These are phyloP conservation scores for Trichophyton mentagrophytes DNA, from an alignment of 2,329 filamentous ascomycete genomes.

Conservation along the genomic window DNA sequence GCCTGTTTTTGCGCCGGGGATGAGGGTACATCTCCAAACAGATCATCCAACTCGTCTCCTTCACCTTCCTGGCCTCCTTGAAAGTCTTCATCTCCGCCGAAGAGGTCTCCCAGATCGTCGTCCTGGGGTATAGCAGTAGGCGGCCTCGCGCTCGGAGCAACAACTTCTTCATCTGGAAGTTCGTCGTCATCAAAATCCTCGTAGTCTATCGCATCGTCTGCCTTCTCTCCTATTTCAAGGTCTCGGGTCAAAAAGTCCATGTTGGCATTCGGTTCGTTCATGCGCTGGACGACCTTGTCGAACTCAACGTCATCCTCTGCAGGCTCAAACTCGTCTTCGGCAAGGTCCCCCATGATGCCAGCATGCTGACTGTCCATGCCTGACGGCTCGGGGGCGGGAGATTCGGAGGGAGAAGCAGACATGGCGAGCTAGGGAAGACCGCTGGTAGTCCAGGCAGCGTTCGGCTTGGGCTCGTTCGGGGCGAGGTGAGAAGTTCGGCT, in stretches of 20 bases:
- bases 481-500: not conserved
- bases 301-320: conserved; percentile 27
- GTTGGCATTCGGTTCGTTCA: conserved; percentile 24
- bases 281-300: conserved; percentile 30
- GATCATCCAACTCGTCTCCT: conserved; percentile 34
- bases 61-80: conserved; percentile 13
- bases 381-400: not conserved
- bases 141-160: conserved; percentile 17
- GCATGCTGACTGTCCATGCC: not conserved
- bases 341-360: not conserved
- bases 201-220: conserved; percentile 81
- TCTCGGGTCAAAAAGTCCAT: conserved; percentile 32
- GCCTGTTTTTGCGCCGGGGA: conserved; percentile 24
- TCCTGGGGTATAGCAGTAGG: conserved; percentile 30
- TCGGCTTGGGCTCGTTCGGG: not conserved
- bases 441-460: not conserved
- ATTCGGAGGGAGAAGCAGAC: not conserved
- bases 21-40: conserved; percentile 35
- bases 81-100: conserved; percentile 4
- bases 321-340: not conserved
- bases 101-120: conserved; percentile 14
- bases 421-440: not conserved
- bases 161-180: conserved; percentile 56
- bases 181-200: conserved; percentile 89
- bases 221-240: conserved; percentile 54